Percentiles rank a stretch among this genome's conserved stretches.
Conservation (phyloP, 2,329 filamentous ascomycete species). For the Thyridium curvatum region DNA sequence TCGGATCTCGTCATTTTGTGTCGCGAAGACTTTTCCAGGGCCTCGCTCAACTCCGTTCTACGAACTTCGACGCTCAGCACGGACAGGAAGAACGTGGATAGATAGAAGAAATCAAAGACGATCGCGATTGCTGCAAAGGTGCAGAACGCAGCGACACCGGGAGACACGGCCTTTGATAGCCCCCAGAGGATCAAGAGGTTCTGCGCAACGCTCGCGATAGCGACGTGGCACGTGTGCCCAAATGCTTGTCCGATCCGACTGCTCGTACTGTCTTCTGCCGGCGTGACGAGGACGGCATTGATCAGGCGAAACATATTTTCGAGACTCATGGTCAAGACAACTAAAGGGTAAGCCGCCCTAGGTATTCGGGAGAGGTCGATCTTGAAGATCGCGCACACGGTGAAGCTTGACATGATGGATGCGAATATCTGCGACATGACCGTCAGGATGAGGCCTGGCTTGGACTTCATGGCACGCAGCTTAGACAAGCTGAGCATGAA, state of each 20-base stretch:
- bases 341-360: conserved; percentile 66
- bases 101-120: conserved; percentile 70
- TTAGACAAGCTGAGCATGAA: conserved; percentile 62
- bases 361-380: conserved; percentile 72
- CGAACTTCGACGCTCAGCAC: conserved; percentile 75
- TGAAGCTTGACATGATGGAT: conserved; percentile 73
- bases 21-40: conserved; percentile 51
- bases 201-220: conserved; percentile 60
- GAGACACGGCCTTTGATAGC: conserved; percentile 61
- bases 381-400: conserved; percentile 68
- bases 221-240: conserved; percentile 65
- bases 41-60: conserved; percentile 69
- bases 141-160: conserved; percentile 69
- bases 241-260: conserved; percentile 67
- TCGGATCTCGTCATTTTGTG: conserved; percentile 19
- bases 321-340: conserved; percentile 70
- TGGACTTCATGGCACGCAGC: conserved; percentile 69
- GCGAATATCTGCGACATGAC: conserved; percentile 64
- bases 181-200: conserved; percentile 61
- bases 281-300: conserved; percentile 68
- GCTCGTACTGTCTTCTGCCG: conserved; percentile 61
- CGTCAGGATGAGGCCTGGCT: conserved; percentile 64
- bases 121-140: conserved; percentile 70
- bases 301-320: conserved; percentile 76
- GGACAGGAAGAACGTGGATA: conserved; percentile 73